These are phyloP conservation scores for Nyssa sinensis DNA, from an alignment of 148 eudicot species.

Conservation along the genomic window DNA sequence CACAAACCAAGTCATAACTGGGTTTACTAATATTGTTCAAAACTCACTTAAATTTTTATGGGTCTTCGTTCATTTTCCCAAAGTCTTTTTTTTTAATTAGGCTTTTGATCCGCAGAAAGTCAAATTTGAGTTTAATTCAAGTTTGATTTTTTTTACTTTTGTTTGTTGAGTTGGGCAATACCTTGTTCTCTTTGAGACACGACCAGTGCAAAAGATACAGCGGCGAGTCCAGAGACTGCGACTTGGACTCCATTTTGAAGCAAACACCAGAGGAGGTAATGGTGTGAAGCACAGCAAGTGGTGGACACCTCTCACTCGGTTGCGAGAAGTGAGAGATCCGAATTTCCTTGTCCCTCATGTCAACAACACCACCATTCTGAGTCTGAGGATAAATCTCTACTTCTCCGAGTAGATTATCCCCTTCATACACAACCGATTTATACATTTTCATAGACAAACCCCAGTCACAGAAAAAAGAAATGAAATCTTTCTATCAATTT, in stretches of 20 bases:
- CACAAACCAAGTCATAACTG: background rate
- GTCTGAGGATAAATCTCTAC: constrained; percentile 55
- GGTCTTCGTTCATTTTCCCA: constrained; percentile 19
- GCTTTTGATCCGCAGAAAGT: background rate
- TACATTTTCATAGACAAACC: constrained; percentile 26
- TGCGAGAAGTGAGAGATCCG: constrained; percentile 63
- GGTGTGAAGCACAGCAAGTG: constrained; percentile 84
- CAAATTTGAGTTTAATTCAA: background rate
- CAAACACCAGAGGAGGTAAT: constrained; percentile 49
- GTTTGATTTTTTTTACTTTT: background rate
- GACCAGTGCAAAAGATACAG: constrained; percentile 70
- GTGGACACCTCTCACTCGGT: constrained; percentile 89
- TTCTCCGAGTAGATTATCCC: constrained; percentile 79
- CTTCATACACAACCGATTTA: constrained; percentile 65
- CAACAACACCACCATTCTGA: constrained; percentile 26
- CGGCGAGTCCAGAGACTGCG: constrained; percentile 45
- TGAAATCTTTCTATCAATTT: constrained; percentile 20
- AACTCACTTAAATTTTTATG: background rate
- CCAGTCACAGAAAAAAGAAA: background rate
- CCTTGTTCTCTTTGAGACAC: constrained; percentile 97
- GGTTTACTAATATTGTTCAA: constrained; percentile 9
- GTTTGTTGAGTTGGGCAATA: constrained; percentile 35
- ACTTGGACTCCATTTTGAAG: constrained; percentile 79
- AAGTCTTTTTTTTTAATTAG: constrained; percentile 4
- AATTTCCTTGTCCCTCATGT: constrained; percentile 45